Percentiles rank a stretch among this genome's conserved stretches.
phyloP scores from a whole-genome alignment of 805 yeast species.

The Komagataella mondaviorum region DNA sequence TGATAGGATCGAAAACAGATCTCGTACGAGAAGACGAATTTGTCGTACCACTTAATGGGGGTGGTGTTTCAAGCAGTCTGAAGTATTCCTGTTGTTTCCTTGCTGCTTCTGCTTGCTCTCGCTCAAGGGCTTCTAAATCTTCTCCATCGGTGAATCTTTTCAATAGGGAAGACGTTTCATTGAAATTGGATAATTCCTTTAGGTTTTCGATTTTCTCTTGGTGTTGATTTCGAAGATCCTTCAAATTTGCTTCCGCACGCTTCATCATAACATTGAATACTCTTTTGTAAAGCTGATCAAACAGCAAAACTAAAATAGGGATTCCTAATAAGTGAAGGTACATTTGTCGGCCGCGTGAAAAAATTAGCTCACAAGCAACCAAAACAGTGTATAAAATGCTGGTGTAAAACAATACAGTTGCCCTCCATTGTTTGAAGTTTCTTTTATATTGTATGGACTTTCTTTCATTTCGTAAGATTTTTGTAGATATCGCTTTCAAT shows the following conservation, averaged over 20 bases:
- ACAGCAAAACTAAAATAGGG: conserved; percentile 7
- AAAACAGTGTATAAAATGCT: conserved; percentile 10
- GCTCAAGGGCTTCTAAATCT: conserved; percentile 24
- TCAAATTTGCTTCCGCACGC: conserved; percentile 11
- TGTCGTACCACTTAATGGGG: neutral
- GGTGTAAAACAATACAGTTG: conserved; percentile 8
- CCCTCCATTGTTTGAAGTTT: conserved; percentile 8
- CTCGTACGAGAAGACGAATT: conserved; percentile 4
- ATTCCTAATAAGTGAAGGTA: conserved; percentile 1
- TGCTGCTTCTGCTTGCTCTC: conserved; percentile 27
- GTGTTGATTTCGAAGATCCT: conserved; percentile 17
- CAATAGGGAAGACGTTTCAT: conserved; percentile 62
- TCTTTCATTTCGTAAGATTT: conserved; percentile 17
- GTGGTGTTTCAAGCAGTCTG: conserved; percentile 12
- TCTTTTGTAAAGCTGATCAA: conserved; percentile 7
- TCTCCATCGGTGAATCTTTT: conserved; percentile 45
- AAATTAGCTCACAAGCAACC: conserved; percentile 8
- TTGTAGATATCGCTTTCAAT: conserved; percentile 21
- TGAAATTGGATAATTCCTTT: conserved; percentile 50
- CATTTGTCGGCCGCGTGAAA: neutral
- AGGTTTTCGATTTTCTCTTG: conserved; percentile 20
- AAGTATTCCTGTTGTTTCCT: conserved; percentile 24
- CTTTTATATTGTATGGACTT: conserved; percentile 6
- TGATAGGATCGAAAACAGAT: conserved; percentile 25
- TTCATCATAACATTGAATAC: conserved; percentile 10